phyloP scores from a whole-genome alignment of 2,329 filamentous ascomycete genomes.

The Dryadomyces sulphureus region DNA sequence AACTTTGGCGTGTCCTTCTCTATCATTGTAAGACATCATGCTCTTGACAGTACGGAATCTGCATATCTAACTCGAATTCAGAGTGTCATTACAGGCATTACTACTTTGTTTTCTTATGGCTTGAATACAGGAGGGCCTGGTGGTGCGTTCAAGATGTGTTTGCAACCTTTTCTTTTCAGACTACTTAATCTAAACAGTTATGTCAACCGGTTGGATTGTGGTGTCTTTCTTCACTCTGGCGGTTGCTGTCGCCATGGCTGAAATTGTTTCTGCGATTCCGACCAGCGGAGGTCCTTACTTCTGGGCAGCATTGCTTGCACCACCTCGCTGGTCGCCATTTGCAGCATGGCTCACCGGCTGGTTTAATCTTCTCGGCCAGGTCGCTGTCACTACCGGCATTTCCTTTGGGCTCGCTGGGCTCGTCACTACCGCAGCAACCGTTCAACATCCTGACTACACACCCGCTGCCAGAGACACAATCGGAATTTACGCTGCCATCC shows the following conservation, averaged over 20 bases:
- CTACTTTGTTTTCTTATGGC: slow-evolving; percentile 42
- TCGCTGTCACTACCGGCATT: slow-evolving; percentile 27
- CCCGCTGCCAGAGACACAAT: slow-evolving; percentile 33
- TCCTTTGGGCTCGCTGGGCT: slow-evolving; percentile 25
- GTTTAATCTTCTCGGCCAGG: slow-evolving; percentile 27
- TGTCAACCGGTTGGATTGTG: slow-evolving; percentile 40
- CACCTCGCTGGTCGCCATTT: slow-evolving; percentile 23
- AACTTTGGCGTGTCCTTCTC: slow-evolving; percentile 49
- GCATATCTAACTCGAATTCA: slow-evolving; percentile 10
- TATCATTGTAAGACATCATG: slow-evolving; percentile 32
- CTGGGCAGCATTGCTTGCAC: slow-evolving; percentile 43
- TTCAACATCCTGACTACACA: slow-evolving; percentile 21
- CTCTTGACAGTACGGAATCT: not conserved
- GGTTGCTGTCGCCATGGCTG: slow-evolving; percentile 40
- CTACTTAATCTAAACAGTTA: slow-evolving; percentile 22
- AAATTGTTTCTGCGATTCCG: slow-evolving; percentile 44
- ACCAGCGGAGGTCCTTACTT: slow-evolving; percentile 45
- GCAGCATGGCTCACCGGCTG: slow-evolving; percentile 26
- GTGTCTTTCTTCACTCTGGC: slow-evolving; percentile 39
- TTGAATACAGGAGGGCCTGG: slow-evolving; percentile 38
- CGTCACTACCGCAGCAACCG: slow-evolving; percentile 21
- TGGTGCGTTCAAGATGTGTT: slow-evolving; percentile 1
- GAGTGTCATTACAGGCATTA: slow-evolving; percentile 45
- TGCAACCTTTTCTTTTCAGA: not conserved
- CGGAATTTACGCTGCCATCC: slow-evolving; percentile 43